Conservation (phyloP, 176 grass and related monocot genomes). For the Oropetium thomaeum region DNA sequence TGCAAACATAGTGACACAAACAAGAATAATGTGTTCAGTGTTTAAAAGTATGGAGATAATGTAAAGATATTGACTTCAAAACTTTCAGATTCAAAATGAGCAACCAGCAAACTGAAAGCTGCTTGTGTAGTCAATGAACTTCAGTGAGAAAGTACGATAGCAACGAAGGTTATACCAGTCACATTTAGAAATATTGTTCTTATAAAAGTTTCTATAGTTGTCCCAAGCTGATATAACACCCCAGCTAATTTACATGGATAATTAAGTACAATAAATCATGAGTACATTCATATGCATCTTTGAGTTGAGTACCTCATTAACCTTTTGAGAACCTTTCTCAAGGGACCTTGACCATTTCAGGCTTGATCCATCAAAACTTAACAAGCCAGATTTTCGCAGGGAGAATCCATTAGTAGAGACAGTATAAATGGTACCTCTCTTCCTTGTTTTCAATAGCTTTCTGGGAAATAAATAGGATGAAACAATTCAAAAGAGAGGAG, state of each 20-base stretch:
- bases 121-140: not conserved
- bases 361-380: conserved; percentile 52
- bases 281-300: conserved; percentile 26
- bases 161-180: not conserved
- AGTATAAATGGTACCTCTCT: conserved; percentile 69
- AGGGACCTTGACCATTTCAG: conserved; percentile 98
- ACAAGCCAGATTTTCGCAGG: conserved; percentile 67
- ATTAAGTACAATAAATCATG: conserved; percentile 6
- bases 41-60: not conserved
- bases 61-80: not conserved
- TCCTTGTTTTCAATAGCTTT: conserved; percentile 76
- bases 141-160: conserved; percentile 1
- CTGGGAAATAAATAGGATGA: conserved; percentile 28
- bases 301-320: conserved; percentile 46
- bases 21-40: not conserved
- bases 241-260: not conserved
- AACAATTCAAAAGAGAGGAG: conserved; percentile 22
- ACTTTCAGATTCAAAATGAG: not conserved
- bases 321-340: conserved; percentile 72
- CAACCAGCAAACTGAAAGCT: conserved; percentile 17
- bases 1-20: not conserved
- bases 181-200: conserved; percentile 1
- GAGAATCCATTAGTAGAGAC: conserved; percentile 86
- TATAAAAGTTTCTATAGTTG: not conserved
- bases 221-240: not conserved